Base-by-base conservation (phyloP, 1,139 yeast species). In the Hansenula sp. region DNA sequence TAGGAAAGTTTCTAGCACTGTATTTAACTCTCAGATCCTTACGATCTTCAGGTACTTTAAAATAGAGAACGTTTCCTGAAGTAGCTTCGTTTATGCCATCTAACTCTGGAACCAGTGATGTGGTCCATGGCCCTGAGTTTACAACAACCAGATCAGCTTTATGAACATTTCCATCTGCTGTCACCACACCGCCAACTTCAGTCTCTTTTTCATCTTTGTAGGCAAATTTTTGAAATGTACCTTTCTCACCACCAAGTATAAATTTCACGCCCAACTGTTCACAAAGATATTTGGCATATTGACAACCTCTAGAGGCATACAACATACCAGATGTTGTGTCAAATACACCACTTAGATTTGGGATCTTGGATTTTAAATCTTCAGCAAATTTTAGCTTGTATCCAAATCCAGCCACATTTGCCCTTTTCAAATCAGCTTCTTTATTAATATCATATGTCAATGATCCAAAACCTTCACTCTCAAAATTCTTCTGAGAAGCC, bases 41-140 rank as follows among this genome's bases (percentile, higher is more conserved):
- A 21, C 61, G 47, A 14, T 53, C 42, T 25, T 54, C 51, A 5
- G 62, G 62, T 24, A 57, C 48, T 16, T 38, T 38, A 9, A 38
- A 38, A 48, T 55, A 37, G 12, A 57, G 42, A 24, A 61, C 50
- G 39, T 56, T 57, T 19, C 64, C 67, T 2, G 54, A 51, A 6
- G 64, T 51, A 1, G 60, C 65, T 43, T 62, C 64, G 28, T 53
- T 52, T 36, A 57, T 56, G 17, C 61, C 62, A 29, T 51, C 51
- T 14, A 62, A 47, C 38, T 61, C 64, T 11, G 62, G 64, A 16
- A 67, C 55, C 2, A 66, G 39, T 3, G 56, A 44, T 6, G 65
- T 59, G 9, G 71, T 53, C 72, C 72, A 68, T 12, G 70, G 67
- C n/a, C 73, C 73, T 34, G 64, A 53, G 21, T 61, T 56, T 12